Conservation (phyloP, 1,139 yeast genomes). For the Saccharomyces hybrid region DNA sequence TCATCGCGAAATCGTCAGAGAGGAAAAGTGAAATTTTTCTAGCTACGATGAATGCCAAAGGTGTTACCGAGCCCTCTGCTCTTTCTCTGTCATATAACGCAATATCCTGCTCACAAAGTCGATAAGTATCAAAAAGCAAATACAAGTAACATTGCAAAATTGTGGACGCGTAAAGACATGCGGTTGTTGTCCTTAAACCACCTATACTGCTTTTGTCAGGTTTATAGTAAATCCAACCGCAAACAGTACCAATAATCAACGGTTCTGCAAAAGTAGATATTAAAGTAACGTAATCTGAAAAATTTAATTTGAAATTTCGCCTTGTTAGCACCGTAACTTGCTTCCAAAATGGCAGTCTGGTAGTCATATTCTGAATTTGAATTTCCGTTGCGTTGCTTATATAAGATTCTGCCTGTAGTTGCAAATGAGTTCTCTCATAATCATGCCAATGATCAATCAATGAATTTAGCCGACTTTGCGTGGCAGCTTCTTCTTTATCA, state of each 20-base stretch:
- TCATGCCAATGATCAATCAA: conserved; percentile 47
- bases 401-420: neutral
- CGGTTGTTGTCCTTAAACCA: conserved; percentile 61
- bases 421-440: conserved; percentile 13
- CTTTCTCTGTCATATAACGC: conserved; percentile 65
- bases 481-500: conserved; percentile 34
- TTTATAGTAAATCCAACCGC: conserved; percentile 72
- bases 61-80: conserved; percentile 54
- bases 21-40: conserved; percentile 59
- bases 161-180: conserved; percentile 54
- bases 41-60: conserved; percentile 53
- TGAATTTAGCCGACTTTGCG: conserved; percentile 39
- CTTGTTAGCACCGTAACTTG: conserved; percentile 51
- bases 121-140: conserved; percentile 61
- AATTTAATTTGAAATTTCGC: conserved; percentile 48
- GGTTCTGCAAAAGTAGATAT: conserved; percentile 50
- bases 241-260: conserved; percentile 46
- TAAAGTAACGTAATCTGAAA: conserved; percentile 53
- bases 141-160: conserved; percentile 66
- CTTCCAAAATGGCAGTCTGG: conserved; percentile 35
- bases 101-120: conserved; percentile 64
- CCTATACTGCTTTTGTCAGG: conserved; percentile 49
- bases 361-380: conserved; percentile 19
- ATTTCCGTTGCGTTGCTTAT: conserved; percentile 6
- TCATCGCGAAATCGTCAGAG: conserved; percentile 62